Percentiles rank a stretch among this genome's conserved stretches.
phyloP scores from a whole-genome alignment of 805 yeast species.

The Candida sanyiensis region DNA sequence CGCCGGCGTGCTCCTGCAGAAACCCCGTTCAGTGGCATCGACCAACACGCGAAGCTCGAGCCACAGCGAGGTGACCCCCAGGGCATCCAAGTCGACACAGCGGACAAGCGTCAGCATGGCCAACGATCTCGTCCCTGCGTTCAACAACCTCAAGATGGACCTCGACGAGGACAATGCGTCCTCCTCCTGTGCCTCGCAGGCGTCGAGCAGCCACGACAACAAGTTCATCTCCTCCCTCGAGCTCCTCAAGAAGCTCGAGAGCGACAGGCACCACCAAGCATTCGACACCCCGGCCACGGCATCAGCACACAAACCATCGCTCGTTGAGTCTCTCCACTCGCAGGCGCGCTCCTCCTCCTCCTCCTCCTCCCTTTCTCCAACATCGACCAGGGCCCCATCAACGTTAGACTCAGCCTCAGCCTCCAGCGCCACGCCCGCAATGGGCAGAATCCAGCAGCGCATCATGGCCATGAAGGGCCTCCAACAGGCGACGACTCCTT shows the following conservation, averaged over 20 bases:
- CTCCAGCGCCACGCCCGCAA: background rate
- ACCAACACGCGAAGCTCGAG: background rate
- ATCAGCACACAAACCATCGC: background rate
- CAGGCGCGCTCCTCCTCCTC: background rate
- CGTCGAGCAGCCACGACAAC: constrained; percentile 6
- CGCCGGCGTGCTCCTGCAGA: constrained; percentile 1
- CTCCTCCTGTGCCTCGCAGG: background rate
- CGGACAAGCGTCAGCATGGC: constrained; percentile 17
- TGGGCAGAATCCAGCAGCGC: constrained; percentile 24
- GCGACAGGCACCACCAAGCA: background rate
- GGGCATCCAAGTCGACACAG: constrained; percentile 1
- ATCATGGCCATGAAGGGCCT: constrained; percentile 17
- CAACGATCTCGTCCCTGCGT: constrained; percentile 23
- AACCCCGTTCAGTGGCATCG: background rate
- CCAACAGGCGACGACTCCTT: constrained; percentile 9
- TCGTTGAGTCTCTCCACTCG: background rate
- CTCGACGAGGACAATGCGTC: constrained; percentile 6
- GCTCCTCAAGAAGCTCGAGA: constrained; percentile 1
- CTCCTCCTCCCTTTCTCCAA: background rate
- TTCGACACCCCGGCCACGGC: background rate
- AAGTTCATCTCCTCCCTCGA: constrained; percentile 2
- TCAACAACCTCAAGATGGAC: constrained; percentile 22
- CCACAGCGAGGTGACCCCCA: background rate
- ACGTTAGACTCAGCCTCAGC: background rate
- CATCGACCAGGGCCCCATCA: background rate